Evolutionary conservation across 306 rosid genomes (phyloP).

Genomic region (Glycine latifolia): DNA sequence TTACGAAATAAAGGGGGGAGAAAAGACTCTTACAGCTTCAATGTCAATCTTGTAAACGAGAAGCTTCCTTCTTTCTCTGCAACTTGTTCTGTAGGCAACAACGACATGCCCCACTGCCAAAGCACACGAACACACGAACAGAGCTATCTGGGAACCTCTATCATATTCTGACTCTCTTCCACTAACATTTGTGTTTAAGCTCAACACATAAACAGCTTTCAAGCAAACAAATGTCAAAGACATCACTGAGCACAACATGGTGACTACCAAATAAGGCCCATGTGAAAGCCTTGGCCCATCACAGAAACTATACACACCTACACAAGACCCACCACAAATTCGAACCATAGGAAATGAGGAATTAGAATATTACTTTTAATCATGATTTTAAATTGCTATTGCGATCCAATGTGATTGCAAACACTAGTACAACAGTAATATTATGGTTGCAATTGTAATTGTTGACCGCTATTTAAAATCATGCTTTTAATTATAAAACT

Average conservation of each 20-base stretch:
- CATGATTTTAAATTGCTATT: no score
- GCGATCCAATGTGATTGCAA: no score
- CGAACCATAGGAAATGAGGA: background rate
- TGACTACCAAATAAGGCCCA: slow-evolving; percentile 85
- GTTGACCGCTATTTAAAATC: no score
- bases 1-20: background rate
- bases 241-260: slow-evolving; percentile 70
- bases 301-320: slow-evolving; percentile 89
- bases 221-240: slow-evolving; percentile 76
- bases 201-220: slow-evolving; percentile 65
- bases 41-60: slow-evolving; percentile 91
- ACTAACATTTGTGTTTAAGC: background rate
- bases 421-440: no score
- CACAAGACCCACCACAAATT: slow-evolving; percentile 12
- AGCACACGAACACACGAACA: slow-evolving; percentile 71
- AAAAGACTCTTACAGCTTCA: slow-evolving; percentile 77
- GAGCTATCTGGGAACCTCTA: slow-evolving; percentile 42
- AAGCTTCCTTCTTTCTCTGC: slow-evolving; percentile 94
- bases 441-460: no score
- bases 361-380: background rate
- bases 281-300: slow-evolving; percentile 83
- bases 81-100: slow-evolving; percentile 93
- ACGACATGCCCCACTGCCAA: slow-evolving; percentile 83
- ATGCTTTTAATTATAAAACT: background rate
- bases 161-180: slow-evolving; percentile 43